Evolutionary conservation across 495 filamentous ascomycete genomes (phyloP), one percentile per base, ranked within the genome.

Genomic region (Friedmanniomyces endolithicus): DNA sequence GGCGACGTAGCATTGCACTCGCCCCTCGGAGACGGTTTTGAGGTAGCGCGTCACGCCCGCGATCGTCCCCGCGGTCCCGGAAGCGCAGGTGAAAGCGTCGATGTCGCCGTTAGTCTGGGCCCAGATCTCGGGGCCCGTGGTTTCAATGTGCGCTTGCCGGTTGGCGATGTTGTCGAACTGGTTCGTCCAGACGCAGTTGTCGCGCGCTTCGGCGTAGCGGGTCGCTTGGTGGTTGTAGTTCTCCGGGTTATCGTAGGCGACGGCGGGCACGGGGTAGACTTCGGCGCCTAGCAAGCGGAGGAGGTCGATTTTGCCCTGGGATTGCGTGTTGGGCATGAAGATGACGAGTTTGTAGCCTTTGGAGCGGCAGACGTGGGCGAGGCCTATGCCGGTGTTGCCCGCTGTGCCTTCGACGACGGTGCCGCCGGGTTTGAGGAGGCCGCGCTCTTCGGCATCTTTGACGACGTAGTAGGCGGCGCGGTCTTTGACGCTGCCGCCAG

Each of bases 241-340:
- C 43, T 89, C 72, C 20, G 90, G 88, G 74, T 96, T 86, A 53
- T 96, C 92, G 67, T 87, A 96, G n/a, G 92, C 81, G 6, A 96
- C 92, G 1, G 90, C 92, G 9, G 92, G 92, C 1, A 98, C 92
- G n/a, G 92, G 92, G 69, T 90, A 88, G 12, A 98, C 92, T 65
- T 96, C 89, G n/a, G 92, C 92, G 54, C 92, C 92, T 17, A 98
- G 78, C 52, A 98, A 69, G 8, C 92, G 78, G 40, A 98, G 74
- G 55, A 98, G 75, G 69, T 98, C 94, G 65, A 98, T 84, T 74
- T 98, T 98, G 63, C 90, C 92, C 68, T 94, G 92, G 40, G 88
- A 94, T 71, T 98, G 92, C 39, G 92, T 97, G 74, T 98, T 83
- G 62, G 92, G 92, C 92, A 98, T 98, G 78, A 97, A 98, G 65